Conservation (phyloP, 805 yeast species). For the Saturnispora sanitii region DNA sequence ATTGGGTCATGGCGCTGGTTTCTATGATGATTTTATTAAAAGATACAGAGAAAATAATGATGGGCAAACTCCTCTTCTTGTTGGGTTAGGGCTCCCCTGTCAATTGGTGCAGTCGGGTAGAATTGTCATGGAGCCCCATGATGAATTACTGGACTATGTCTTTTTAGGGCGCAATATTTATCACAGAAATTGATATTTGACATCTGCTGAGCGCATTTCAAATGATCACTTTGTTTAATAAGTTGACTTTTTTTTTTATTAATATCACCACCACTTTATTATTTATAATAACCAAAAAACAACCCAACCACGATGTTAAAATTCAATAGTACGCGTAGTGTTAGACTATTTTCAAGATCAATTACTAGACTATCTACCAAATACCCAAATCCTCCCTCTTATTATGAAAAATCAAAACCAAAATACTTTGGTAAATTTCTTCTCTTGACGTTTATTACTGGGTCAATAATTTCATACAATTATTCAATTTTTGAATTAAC, state of each 20-base stretch:
- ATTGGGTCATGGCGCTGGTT: conserved; percentile 91
- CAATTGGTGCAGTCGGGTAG: conserved; percentile 39
- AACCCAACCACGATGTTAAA: too few species aligned
- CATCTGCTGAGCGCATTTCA: too few species aligned
- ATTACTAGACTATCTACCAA: conserved; percentile 9
- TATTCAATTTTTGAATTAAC: conserved; percentile 23
- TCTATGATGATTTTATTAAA: conserved; percentile 68
- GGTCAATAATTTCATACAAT: conserved; percentile 20
- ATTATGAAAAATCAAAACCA: conserved; percentile 8
- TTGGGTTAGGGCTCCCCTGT: conserved; percentile 59
- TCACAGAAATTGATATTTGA: too few species aligned
- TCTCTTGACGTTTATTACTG: conserved; percentile 17
- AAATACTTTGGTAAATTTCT: conserved; percentile 10
- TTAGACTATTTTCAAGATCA: background rate
- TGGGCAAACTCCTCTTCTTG: conserved; percentile 31
- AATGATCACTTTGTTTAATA: too few species aligned
- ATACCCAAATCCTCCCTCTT: conserved; percentile 16
- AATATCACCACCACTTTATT: background rate
- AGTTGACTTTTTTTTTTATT: too few species aligned
- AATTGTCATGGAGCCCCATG: conserved; percentile 56
- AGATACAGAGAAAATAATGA: conserved; percentile 32
- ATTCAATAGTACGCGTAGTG: background rate
- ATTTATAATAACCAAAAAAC: background rate
- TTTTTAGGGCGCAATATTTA: conserved; percentile 31
- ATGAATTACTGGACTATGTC: conserved; percentile 47